Conservation (phyloP, 169 alveolate species). For the Theileria annulata region DNA sequence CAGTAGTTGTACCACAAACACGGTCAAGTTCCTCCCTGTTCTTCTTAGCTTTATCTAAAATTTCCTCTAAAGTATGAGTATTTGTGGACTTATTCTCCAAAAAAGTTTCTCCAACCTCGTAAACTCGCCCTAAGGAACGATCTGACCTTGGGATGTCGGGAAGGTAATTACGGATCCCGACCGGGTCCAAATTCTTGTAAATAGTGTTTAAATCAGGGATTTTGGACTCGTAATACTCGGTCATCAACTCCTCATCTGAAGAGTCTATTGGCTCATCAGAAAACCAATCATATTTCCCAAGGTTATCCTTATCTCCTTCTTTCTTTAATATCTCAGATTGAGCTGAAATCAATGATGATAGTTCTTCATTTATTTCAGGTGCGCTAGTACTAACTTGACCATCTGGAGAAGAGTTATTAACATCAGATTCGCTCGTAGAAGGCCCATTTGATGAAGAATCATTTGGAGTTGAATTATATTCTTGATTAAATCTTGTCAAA, state of each 20-base stretch:
- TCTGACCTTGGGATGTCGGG: slow-evolving; percentile 24
- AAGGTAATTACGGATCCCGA: slow-evolving; percentile 35
- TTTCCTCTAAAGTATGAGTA: not conserved
- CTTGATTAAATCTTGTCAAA: too few species aligned
- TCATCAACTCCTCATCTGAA: slow-evolving; percentile 41
- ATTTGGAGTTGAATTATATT: too few species aligned
- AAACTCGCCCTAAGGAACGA: slow-evolving; percentile 38
- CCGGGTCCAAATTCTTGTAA: slow-evolving; percentile 56
- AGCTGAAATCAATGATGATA: slow-evolving; percentile 8
- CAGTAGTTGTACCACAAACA: not conserved
- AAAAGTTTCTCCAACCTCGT: slow-evolving; percentile 33
- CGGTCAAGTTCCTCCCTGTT: slow-evolving; percentile 3
- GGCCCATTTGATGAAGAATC: too few species aligned
- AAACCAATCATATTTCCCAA: slow-evolving; percentile 48
- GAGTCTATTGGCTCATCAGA: slow-evolving; percentile 57
- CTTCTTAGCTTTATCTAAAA: not conserved
- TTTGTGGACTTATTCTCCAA: not conserved
- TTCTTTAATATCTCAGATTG: slow-evolving; percentile 9
- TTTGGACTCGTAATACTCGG: slow-evolving; percentile 32
- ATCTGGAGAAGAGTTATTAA: not conserved
- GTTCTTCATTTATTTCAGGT: not conserved
- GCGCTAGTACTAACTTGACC: not conserved
- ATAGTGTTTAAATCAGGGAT: slow-evolving; percentile 44
- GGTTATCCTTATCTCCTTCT: not conserved
- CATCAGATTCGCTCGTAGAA: too few species aligned